Evolutionary conservation across 257 asterid genomes (phyloP).

Genomic region (Petunia secreta): DNA sequence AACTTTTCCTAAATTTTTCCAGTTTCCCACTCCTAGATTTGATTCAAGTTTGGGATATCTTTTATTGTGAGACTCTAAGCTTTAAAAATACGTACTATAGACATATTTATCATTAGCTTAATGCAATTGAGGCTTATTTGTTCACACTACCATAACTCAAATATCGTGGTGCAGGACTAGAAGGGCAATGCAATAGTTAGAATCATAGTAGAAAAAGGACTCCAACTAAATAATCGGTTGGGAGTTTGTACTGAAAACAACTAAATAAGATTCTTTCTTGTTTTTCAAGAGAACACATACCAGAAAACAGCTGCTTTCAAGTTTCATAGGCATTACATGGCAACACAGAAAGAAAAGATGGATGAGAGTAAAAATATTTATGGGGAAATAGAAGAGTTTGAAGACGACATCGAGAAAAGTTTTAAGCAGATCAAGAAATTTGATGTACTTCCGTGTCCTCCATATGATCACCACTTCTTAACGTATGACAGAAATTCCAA

Average conservation of each 20-base stretch:
- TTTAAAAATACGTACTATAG: no score
- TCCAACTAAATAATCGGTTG: not conserved
- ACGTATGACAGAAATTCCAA: not conserved
- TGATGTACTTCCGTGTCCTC: not conserved
- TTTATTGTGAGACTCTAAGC: no score
- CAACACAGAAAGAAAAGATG: not conserved
- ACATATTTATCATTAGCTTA: no score
- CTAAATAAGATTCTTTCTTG: not conserved
- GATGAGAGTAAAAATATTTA: not conserved
- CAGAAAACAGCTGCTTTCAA: not conserved
- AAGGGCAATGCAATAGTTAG: not conserved
- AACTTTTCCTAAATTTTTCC: no score
- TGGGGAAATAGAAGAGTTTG: slow-evolving; percentile 45
- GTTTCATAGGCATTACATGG: not conserved
- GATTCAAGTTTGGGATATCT: no score
- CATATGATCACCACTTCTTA: slow-evolving; percentile 37
- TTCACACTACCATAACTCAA: not conserved
- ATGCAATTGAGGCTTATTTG: no score
- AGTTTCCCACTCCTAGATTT: no score
- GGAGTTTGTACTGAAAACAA: not conserved
- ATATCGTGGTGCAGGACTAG: not conserved
- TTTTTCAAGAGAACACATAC: not conserved
- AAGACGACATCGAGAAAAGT: slow-evolving; percentile 31
- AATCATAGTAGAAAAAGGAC: not conserved
- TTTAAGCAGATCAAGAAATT: slow-evolving; percentile 36